Percentiles rank a stretch among this genome's conserved stretches.
phyloP scores from a whole-genome alignment of 768 basidiomycete genomes.

The Mycena filopes region DNA sequence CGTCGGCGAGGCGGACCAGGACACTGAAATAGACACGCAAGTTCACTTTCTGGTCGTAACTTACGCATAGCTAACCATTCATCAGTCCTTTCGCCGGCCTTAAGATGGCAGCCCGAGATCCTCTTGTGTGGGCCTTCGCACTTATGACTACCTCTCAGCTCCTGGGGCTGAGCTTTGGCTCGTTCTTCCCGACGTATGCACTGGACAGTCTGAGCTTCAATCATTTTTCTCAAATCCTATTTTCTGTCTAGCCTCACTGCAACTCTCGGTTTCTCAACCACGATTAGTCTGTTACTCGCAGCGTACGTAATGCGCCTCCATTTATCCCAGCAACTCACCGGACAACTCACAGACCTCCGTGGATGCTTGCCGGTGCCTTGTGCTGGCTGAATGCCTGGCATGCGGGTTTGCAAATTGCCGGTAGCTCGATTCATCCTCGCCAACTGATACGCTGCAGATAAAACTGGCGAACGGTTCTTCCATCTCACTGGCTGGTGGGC shows the following conservation, averaged over 20 bases:
- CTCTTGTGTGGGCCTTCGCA: conserved; percentile 65
- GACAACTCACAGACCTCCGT: conserved; percentile 62
- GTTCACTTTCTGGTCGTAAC: conserved; percentile 33
- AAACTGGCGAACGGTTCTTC: conserved; percentile 73
- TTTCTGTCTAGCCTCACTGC: conserved; percentile 53
- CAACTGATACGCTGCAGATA: conserved; percentile 44
- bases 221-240: neutral
- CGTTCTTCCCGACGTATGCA: conserved; percentile 53
- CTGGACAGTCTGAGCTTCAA: neutral
- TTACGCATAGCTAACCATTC: neutral
- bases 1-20: conserved; percentile 73
- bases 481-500: conserved; percentile 69
- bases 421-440: conserved; percentile 31
- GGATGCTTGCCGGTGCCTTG: conserved; percentile 63
- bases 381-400: conserved; percentile 61
- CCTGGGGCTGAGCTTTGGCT: conserved; percentile 66
- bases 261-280: conserved; percentile 71
- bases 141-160: conserved; percentile 61
- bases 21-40: conserved; percentile 65
- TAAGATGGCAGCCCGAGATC: conserved; percentile 65
- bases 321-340: neutral
- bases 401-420: conserved; percentile 49
- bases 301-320: conserved; percentile 65
- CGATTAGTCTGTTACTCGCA: conserved; percentile 64
- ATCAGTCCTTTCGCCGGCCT: conserved; percentile 61